Evolutionary conservation across 2,329 filamentous ascomycete species (phyloP).

Genomic region (Xylaria sp.): DNA sequence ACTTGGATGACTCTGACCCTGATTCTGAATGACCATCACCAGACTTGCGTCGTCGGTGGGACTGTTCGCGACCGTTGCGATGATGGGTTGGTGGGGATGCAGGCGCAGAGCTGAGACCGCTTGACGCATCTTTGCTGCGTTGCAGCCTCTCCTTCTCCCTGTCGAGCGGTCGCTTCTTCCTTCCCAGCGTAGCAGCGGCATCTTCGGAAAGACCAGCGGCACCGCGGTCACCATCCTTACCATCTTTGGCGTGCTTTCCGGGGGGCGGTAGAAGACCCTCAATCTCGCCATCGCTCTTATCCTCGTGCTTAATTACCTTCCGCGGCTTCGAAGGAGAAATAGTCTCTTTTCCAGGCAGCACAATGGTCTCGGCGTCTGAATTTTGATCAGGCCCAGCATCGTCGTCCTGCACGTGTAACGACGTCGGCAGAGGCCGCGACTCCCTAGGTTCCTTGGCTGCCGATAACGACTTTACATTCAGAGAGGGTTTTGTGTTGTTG

Average conservation of each 20-base stretch:
- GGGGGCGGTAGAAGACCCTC: constrained; percentile 39
- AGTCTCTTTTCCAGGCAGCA: constrained; percentile 66
- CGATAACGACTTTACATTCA: constrained; percentile 30
- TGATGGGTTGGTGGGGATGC: constrained; percentile 54
- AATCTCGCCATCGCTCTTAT: constrained; percentile 60
- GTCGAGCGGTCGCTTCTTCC: constrained; percentile 55
- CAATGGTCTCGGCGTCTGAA: constrained; percentile 74
- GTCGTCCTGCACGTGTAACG: constrained; percentile 45
- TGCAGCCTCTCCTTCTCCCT: constrained; percentile 47
- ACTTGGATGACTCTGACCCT: constrained; percentile 56
- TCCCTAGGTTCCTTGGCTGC: constrained; percentile 41
- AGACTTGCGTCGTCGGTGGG: constrained; percentile 45
- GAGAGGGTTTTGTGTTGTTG: constrained; percentile 26
- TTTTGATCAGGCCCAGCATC: constrained; percentile 57
- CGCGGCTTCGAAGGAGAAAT: constrained; percentile 65
- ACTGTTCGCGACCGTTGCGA: constrained; percentile 29
- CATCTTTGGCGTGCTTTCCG: constrained; percentile 42
- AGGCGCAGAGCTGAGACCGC: constrained; percentile 61
- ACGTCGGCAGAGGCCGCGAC: constrained; percentile 30
- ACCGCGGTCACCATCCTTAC: constrained; percentile 32
- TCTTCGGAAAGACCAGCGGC: constrained; percentile 37
- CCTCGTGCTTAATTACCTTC: constrained; percentile 67
- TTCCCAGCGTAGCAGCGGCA: constrained; percentile 43
- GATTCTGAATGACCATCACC: constrained; percentile 51
- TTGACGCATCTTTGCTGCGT: constrained; percentile 55